Evolutionary conservation across 331 rosid species (phyloP).

Genomic region (Rhamnella rubrinervis): DNA sequence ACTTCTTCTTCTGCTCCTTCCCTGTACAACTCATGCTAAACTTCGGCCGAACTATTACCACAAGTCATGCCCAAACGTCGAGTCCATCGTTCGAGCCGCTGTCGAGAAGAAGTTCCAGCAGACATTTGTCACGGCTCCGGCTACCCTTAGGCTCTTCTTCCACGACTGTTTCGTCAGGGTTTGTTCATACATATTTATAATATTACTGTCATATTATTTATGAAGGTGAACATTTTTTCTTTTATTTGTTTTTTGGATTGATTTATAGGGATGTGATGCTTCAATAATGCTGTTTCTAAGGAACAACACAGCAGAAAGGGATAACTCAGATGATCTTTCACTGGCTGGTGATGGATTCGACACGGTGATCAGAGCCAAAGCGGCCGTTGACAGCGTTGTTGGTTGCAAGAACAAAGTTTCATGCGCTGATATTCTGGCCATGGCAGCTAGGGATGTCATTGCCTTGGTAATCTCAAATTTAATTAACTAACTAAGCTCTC

Average conservation of each 20-base stretch:
- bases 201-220: background rate
- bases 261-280: conserved; percentile 83
- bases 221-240: background rate
- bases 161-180: conserved; percentile 90
- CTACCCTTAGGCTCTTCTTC: conserved; percentile 85
- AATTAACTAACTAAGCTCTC: too few relatives aligned
- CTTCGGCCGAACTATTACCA: conserved; percentile 53
- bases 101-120: conserved; percentile 61
- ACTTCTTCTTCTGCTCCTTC: conserved; percentile 33
- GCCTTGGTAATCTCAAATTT: conserved; percentile 46
- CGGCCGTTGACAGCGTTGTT: conserved; percentile 63
- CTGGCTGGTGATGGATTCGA: conserved; percentile 92
- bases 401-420: conserved; percentile 74
- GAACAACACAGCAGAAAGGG: conserved; percentile 61
- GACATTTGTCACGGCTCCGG: conserved; percentile 73
- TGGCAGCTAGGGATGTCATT: conserved; percentile 80
- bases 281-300: conserved; percentile 61
- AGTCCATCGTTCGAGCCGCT: conserved; percentile 59
- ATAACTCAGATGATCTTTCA: conserved; percentile 60
- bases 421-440: conserved; percentile 85
- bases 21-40: conserved; percentile 29
- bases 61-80: conserved; percentile 69
- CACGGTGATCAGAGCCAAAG: conserved; percentile 84
- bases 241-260: background rate
- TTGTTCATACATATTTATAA: background rate